phyloP scores from a whole-genome alignment of 2,329 filamentous ascomycete genomes.

The Penicillium polonicum region DNA sequence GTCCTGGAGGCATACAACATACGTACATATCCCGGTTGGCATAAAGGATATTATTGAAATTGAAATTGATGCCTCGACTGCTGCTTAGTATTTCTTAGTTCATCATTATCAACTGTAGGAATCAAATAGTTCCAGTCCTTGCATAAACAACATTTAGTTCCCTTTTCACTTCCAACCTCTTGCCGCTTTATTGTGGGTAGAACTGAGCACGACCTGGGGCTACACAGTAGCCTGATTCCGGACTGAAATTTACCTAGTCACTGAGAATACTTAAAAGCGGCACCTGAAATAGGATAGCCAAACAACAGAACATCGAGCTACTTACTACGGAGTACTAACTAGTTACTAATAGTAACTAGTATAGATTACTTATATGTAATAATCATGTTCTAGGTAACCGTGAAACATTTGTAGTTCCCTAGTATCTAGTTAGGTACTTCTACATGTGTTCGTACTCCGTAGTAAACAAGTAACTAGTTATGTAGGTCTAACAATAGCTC shows the following conservation, averaged over 20 bases:
- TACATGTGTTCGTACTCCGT: not conserved
- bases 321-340: too few relatives aligned
- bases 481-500: constrained; percentile 1
- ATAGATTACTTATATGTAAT: too few relatives aligned
- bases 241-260: not conserved
- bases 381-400: not conserved
- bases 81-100: not conserved
- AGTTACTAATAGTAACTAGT: too few relatives aligned
- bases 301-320: not conserved
- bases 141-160: not conserved
- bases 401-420: not conserved
- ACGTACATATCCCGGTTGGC: not conserved
- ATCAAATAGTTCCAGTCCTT: constrained; percentile 5
- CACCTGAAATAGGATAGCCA: not conserved
- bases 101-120: not conserved
- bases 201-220: not conserved
- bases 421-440: not conserved
- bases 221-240: too few relatives aligned
- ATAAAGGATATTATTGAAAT: not conserved
- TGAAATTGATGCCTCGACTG: not conserved
- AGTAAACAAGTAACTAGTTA: not conserved
- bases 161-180: not conserved
- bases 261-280: not conserved
- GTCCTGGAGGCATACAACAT: not conserved
- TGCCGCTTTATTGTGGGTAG: not conserved